Evolutionary conservation across 331 rosid species (phyloP).

Genomic region (Quercus phellos): DNA sequence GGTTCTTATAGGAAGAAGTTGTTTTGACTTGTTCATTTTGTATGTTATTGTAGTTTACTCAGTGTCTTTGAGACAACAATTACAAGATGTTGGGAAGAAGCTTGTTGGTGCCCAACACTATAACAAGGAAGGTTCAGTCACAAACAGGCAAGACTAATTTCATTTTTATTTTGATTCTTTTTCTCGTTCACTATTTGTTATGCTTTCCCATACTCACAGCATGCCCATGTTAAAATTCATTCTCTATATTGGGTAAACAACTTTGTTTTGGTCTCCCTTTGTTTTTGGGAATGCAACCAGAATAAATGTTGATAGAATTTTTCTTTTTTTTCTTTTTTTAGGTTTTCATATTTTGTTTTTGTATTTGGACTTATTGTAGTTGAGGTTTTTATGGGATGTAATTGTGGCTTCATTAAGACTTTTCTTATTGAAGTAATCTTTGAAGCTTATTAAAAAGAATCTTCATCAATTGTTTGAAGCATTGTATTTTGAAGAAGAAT

Average conservation of each 20-base stretch:
- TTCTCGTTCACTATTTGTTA: neutral
- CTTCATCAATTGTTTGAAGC: too few species aligned
- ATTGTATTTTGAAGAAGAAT: too few species aligned
- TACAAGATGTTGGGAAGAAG: slow-evolving; percentile 98
- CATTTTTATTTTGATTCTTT: slow-evolving; percentile 1
- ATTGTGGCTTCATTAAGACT: too few species aligned
- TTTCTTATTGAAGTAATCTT: too few species aligned
- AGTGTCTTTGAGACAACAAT: slow-evolving; percentile 91
- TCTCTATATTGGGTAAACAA: neutral
- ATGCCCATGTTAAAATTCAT: neutral
- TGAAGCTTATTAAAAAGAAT: too few species aligned
- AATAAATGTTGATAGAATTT: neutral
- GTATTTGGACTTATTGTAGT: too few species aligned
- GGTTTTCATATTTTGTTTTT: too few species aligned
- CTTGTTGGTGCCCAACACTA: slow-evolving; percentile 90
- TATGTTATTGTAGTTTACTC: slow-evolving; percentile 73
- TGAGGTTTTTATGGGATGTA: too few species aligned
- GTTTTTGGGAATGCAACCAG: too few species aligned
- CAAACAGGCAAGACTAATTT: slow-evolving; percentile 66
- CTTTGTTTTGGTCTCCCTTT: neutral
- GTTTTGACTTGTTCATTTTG: slow-evolving; percentile 18
- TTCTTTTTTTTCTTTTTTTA: neutral
- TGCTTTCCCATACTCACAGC: neutral
- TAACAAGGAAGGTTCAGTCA: slow-evolving; percentile 92
- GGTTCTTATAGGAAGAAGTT: neutral